Evolutionary conservation across 2,329 filamentous ascomycete species (phyloP).

Genomic region (Raffaelea arxii): DNA sequence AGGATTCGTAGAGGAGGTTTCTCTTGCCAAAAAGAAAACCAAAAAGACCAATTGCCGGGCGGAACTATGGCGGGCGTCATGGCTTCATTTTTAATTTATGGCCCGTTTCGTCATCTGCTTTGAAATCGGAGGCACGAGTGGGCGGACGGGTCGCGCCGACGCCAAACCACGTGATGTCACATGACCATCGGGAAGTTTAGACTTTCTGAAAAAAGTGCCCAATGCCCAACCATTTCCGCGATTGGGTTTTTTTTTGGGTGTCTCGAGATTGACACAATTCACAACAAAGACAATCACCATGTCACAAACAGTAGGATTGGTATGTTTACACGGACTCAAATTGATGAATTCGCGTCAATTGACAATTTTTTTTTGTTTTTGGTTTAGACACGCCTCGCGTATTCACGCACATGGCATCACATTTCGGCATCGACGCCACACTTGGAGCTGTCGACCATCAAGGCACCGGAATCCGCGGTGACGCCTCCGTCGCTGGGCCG

Average conservation of each 20-base stretch:
- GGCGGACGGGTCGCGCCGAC: background rate
- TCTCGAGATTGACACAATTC: background rate
- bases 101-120: conserved; percentile 8
- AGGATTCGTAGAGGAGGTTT: no score
- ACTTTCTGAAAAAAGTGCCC: no score
- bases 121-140: conserved; percentile 9
- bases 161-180: no score
- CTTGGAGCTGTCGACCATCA: conserved; percentile 42
- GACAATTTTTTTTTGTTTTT: no score
- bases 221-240: no score
- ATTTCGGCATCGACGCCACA: conserved; percentile 62
- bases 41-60: no score
- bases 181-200: no score
- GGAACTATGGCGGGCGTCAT: no score
- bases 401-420: conserved; percentile 91
- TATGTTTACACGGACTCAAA: conserved; percentile 30
- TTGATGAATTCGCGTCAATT: background rate
- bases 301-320: conserved; percentile 72
- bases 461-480: conserved; percentile 39
- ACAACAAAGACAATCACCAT: conserved; percentile 30
- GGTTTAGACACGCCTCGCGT: conserved; percentile 94
- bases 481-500: conserved; percentile 78
- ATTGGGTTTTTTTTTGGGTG: background rate
- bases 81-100: no score
- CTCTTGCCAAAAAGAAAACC: no score